Conservation (phyloP, 2,329 filamentous ascomycete species). For the Penicillium sp. region DNA sequence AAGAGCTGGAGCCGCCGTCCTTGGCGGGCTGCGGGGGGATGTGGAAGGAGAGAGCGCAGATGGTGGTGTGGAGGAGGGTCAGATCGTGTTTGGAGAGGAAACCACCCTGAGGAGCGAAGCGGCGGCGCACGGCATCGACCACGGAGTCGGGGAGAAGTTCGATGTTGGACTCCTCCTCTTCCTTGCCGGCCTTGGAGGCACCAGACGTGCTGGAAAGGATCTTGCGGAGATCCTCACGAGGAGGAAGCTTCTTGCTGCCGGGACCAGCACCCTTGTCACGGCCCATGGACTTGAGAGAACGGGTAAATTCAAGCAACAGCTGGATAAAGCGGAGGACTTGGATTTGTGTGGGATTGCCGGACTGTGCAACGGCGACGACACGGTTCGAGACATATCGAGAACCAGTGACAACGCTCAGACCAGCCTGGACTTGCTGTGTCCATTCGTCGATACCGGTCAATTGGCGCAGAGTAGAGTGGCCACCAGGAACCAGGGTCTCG, state of each 20-base stretch:
- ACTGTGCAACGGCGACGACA: slow-evolving; percentile 44
- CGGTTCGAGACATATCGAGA: slow-evolving; percentile 52
- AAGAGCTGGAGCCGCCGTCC: slow-evolving; percentile 40
- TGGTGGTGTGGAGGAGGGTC: slow-evolving; percentile 50
- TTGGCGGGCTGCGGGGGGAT: slow-evolving; percentile 48
- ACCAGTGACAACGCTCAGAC: slow-evolving; percentile 41
- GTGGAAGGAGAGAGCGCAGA: slow-evolving; percentile 52
- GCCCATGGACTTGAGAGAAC: slow-evolving; percentile 38
- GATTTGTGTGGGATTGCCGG: slow-evolving; percentile 45
- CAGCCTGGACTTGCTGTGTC: slow-evolving; percentile 43
- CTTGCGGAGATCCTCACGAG: slow-evolving; percentile 45
- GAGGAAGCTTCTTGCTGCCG: slow-evolving; percentile 46
- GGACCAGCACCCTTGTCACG: slow-evolving; percentile 32
- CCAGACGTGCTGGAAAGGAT: slow-evolving; percentile 38
- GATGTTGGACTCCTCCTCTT: slow-evolving; percentile 19
- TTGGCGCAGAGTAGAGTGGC: slow-evolving; percentile 45
- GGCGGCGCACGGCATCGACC: slow-evolving; percentile 46
- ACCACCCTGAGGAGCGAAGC: slow-evolving; percentile 45
- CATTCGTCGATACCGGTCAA: slow-evolving; percentile 50
- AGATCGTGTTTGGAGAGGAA: slow-evolving; percentile 44
- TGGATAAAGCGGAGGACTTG: slow-evolving; percentile 52
- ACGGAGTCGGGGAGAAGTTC: slow-evolving; percentile 43
- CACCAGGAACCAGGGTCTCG: slow-evolving; percentile 47
- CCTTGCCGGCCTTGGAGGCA: slow-evolving; percentile 23
- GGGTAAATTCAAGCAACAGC: slow-evolving; percentile 48